Evolutionary conservation across 75 land plant species (phyloP).

Genomic region (Picea glauca): DNA sequence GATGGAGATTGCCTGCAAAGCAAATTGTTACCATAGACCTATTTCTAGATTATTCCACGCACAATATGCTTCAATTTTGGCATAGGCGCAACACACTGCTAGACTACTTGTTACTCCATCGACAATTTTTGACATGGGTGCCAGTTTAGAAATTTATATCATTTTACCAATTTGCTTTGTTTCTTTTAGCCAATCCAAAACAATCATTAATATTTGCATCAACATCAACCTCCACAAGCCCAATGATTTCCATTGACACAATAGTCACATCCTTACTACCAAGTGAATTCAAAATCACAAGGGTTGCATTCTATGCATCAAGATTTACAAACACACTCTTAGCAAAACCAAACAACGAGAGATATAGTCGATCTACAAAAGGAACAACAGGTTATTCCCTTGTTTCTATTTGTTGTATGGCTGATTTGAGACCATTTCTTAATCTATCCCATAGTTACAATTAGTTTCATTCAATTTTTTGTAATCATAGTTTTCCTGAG

Average conservation of each 20-base stretch:
- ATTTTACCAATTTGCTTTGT: neutral
- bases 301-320: slow-evolving; percentile 5
- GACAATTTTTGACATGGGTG: slow-evolving; percentile 41
- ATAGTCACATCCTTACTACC: slow-evolving; percentile 2
- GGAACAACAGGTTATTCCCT: slow-evolving; percentile 15
- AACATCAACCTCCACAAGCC: slow-evolving; percentile 1
- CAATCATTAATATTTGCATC: slow-evolving; percentile 1
- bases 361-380: slow-evolving; percentile 11
- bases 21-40: too few relatives aligned
- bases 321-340: neutral
- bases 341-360: neutral
- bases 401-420: neutral
- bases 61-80: too few relatives aligned
- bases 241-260: neutral
- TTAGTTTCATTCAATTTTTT: neutral
- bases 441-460: neutral
- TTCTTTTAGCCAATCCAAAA: slow-evolving; percentile 2
- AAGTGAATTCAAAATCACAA: slow-evolving; percentile 1
- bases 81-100: slow-evolving; percentile 52
- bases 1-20: too few relatives aligned
- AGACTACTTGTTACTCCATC: slow-evolving; percentile 54
- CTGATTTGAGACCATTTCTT: neutral
- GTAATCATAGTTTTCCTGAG: neutral
- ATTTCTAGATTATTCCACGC: too few relatives aligned
- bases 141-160: neutral